Conservation (phyloP, 2,329 filamentous ascomycete genomes). For the Phialocephala sp. region DNA sequence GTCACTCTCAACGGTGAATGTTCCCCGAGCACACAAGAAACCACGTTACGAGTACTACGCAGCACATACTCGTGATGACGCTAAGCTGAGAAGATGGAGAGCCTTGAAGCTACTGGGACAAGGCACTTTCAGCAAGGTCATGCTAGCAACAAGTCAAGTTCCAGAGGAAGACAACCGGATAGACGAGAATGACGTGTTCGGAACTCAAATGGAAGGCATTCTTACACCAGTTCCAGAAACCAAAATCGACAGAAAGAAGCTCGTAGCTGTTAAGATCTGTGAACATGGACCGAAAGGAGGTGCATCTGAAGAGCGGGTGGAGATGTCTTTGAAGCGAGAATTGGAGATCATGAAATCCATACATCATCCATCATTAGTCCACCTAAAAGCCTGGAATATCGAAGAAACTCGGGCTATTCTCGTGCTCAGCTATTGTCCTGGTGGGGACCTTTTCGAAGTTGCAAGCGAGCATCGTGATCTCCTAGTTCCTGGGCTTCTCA, state of each 20-base stretch:
- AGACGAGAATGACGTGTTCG: slow-evolving; percentile 45
- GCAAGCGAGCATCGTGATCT: slow-evolving; percentile 74
- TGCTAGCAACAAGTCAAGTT: slow-evolving; percentile 84
- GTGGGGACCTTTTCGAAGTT: slow-evolving; percentile 93
- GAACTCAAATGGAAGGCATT: slow-evolving; percentile 36
- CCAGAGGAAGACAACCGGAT: slow-evolving; percentile 51
- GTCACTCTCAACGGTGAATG: slow-evolving; percentile 49
- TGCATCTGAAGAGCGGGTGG: slow-evolving; percentile 89
- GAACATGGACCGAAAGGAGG: slow-evolving; percentile 94
- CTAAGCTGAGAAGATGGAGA: slow-evolving; percentile 78
- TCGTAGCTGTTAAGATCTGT: slow-evolving; percentile 95
- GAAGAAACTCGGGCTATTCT: slow-evolving; percentile 82
- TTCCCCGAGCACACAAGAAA: slow-evolving; percentile 45
- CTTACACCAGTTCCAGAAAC: slow-evolving; percentile 41
- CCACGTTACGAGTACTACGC: slow-evolving; percentile 68
- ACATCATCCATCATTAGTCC: slow-evolving; percentile 86
- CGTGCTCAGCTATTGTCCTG: slow-evolving; percentile 89
- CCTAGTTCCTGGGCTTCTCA: slow-evolving; percentile 71
- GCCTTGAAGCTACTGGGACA: slow-evolving; percentile 83
- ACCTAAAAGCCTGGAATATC: slow-evolving; percentile 89
- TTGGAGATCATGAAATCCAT: slow-evolving; percentile 91
- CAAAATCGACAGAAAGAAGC: slow-evolving; percentile 70
- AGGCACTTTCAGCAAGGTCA: slow-evolving; percentile 94
- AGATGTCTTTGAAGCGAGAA: slow-evolving; percentile 92
- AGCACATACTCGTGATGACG: slow-evolving; percentile 68